Evolutionary conservation across 495 filamentous ascomycete species (phyloP).

Genomic region (Penicillium subrubescens): DNA sequence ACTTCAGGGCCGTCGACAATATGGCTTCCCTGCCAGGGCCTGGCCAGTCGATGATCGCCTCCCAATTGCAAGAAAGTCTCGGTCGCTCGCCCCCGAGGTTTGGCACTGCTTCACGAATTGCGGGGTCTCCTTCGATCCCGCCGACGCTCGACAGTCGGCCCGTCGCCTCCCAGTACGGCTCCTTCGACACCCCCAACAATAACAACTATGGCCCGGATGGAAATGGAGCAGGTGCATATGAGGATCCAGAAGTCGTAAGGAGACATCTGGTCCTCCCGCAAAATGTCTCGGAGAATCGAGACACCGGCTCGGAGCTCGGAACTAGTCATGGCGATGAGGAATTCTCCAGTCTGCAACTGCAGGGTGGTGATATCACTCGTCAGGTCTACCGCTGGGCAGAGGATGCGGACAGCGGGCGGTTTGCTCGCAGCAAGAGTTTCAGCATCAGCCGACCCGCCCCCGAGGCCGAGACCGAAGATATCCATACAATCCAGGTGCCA

Average conservation of each 20-base stretch:
- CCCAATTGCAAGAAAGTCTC: slow-evolving; percentile 67
- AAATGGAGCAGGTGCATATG: slow-evolving; percentile 53
- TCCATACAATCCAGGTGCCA: slow-evolving; percentile 83
- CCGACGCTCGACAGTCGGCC: slow-evolving; percentile 46
- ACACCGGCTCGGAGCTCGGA: slow-evolving; percentile 43
- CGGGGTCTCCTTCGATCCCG: slow-evolving; percentile 56
- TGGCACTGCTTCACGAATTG: slow-evolving; percentile 56
- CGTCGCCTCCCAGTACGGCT: slow-evolving; percentile 72
- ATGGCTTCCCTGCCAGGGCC: slow-evolving; percentile 59
- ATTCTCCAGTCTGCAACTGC: slow-evolving; percentile 88
- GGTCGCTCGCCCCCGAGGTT: slow-evolving; percentile 53
- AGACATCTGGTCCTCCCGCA: slow-evolving; percentile 76
- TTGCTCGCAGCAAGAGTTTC: slow-evolving; percentile 78
- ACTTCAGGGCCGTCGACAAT: slow-evolving; percentile 41
- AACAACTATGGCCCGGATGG: slow-evolving; percentile 44
- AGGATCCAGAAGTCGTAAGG: slow-evolving; percentile 80
- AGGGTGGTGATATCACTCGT: slow-evolving; percentile 91
- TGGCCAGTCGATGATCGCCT: slow-evolving; percentile 75
- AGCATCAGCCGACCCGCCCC: slow-evolving; percentile 72
- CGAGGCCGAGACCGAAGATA: slow-evolving; percentile 77
- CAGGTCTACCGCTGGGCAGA: slow-evolving; percentile 95
- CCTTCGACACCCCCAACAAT: slow-evolving; percentile 68
- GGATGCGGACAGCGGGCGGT: slow-evolving; percentile 66
- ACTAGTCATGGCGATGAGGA: slow-evolving; percentile 66
- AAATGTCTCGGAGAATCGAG: slow-evolving; percentile 45